Percentiles rank a stretch among this genome's conserved stretches.
These are phyloP conservation scores for Ampelocalamus luodianensis DNA, from an alignment of 176 grass and related monocot species.

Conservation along the genomic window DNA sequence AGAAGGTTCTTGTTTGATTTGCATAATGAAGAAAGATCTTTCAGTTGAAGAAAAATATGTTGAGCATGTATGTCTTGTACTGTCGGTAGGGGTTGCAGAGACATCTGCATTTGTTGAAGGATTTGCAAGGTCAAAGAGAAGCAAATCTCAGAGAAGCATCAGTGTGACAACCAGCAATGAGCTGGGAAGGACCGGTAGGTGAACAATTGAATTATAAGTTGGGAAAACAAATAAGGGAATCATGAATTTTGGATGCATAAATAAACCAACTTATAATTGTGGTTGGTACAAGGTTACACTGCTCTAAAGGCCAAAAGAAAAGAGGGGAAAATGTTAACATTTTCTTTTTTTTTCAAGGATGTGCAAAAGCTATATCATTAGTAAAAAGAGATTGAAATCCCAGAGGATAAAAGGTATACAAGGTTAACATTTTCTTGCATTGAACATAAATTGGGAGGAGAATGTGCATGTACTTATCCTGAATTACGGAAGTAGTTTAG, in stretches of 20 bases:
- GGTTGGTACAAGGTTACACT: background rate
- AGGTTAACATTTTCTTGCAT: background rate
- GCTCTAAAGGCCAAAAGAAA: no score
- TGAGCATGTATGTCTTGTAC: constrained; percentile 34
- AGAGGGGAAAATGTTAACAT: background rate
- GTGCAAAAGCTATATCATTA: no score
- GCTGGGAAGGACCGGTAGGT: constrained; percentile 34
- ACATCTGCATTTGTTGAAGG: constrained; percentile 11
- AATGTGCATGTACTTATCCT: background rate
- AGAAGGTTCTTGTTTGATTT: constrained; percentile 51
- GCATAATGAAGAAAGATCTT: constrained; percentile 38
- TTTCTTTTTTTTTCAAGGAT: no score
- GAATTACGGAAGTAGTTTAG: background rate
- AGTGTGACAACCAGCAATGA: constrained; percentile 31
- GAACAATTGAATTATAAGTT: constrained; percentile 29
- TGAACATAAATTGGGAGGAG: background rate
- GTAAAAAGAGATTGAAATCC: no score
- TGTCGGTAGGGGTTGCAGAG: constrained; percentile 38
- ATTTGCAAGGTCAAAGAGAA: constrained; percentile 40
- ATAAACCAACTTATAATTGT: background rate
- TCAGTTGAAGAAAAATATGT: constrained; percentile 25
- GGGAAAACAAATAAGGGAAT: constrained; percentile 29
- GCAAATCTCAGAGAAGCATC: constrained; percentile 41
- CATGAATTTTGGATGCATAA: background rate
- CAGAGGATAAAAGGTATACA: no score